These are phyloP conservation scores for Limonium bicolor DNA, from an alignment of 148 eudicot species.

Conservation along the genomic window DNA sequence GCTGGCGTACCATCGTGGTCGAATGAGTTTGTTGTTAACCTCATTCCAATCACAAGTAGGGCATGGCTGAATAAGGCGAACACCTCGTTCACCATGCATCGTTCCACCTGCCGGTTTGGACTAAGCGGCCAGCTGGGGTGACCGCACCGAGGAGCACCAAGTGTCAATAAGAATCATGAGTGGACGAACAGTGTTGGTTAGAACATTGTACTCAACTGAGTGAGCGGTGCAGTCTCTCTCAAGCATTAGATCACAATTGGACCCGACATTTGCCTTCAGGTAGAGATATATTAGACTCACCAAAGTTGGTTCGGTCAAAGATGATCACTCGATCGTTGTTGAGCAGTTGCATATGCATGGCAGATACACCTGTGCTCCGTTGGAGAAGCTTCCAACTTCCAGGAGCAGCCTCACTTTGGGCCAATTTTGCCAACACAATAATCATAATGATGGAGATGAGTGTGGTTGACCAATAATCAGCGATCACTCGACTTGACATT, in stretches of 20 bases:
- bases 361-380: slow-evolving; percentile 24
- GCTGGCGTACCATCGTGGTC: too few species aligned
- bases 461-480: too few species aligned
- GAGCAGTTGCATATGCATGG: slow-evolving; percentile 56
- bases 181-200: slow-evolving; percentile 40
- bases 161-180: slow-evolving; percentile 43
- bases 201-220: slow-evolving; percentile 50
- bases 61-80: slow-evolving; percentile 31
- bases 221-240: slow-evolving; percentile 57
- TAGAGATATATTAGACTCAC: slow-evolving; percentile 29
- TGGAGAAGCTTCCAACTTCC: slow-evolving; percentile 27
- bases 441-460: too few species aligned
- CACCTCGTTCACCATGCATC: slow-evolving; percentile 52
- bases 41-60: slow-evolving; percentile 51
- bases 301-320: slow-evolving; percentile 38
- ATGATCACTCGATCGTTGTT: slow-evolving; percentile 28
- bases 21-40: too few species aligned
- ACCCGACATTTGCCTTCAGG: slow-evolving; percentile 18
- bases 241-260: slow-evolving; percentile 14
- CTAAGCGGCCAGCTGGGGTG: slow-evolving; percentile 35
- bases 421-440: too few species aligned
- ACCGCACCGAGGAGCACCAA: slow-evolving; percentile 71
- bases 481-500: too few species aligned
- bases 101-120: slow-evolving; percentile 60
- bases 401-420: slow-evolving; percentile 1